Percentiles rank a stretch among this genome's conserved stretches.
Conservation (phyloP, 768 basidiomycete species). For the Kondoa subrosea region DNA sequence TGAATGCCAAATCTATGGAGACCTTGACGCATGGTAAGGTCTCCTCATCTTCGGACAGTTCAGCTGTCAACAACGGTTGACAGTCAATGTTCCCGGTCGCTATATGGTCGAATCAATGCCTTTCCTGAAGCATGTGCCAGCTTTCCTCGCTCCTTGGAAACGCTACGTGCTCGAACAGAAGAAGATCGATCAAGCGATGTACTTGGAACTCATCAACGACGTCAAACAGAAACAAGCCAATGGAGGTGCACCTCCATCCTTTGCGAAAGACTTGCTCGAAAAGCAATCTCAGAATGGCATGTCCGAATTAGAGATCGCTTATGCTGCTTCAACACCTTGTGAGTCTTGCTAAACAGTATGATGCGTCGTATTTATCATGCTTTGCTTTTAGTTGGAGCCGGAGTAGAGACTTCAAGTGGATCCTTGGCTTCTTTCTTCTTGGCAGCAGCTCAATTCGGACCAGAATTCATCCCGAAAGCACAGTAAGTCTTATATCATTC, state of each 20-base stretch:
- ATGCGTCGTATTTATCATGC: conserved; percentile 8
- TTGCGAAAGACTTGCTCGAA: conserved; percentile 19
- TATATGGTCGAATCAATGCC: conserved; percentile 24
- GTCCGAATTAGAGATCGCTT: conserved; percentile 16
- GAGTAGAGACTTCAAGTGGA: conserved; percentile 22
- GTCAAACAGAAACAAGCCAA: conserved; percentile 16
- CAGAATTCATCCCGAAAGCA: conserved; percentile 9
- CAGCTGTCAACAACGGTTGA: not conserved
- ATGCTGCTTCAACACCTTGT: conserved; percentile 12
- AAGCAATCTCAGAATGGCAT: conserved; percentile 12
- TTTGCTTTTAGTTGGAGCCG: conserved; percentile 13
- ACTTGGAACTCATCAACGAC: conserved; percentile 21
- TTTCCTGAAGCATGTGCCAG: conserved; percentile 20
- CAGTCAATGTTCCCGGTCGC: conserved; percentile 23
- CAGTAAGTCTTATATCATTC: not conserved
- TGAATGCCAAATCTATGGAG: conserved; percentile 17
- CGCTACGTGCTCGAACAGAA: conserved; percentile 14
- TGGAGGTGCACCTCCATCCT: conserved; percentile 12
- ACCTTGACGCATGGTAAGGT: conserved; percentile 19
- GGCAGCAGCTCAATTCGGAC: conserved; percentile 17
- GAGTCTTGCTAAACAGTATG: not conserved
- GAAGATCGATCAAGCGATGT: conserved; percentile 17
- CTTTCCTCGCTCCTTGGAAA: conserved; percentile 24
- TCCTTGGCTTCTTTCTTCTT: conserved; percentile 19
- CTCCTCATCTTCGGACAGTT: not conserved